These are phyloP conservation scores for Dactylellina parvicollis DNA, from an alignment of 2,329 filamentous ascomycete species.

Conservation along the genomic window DNA sequence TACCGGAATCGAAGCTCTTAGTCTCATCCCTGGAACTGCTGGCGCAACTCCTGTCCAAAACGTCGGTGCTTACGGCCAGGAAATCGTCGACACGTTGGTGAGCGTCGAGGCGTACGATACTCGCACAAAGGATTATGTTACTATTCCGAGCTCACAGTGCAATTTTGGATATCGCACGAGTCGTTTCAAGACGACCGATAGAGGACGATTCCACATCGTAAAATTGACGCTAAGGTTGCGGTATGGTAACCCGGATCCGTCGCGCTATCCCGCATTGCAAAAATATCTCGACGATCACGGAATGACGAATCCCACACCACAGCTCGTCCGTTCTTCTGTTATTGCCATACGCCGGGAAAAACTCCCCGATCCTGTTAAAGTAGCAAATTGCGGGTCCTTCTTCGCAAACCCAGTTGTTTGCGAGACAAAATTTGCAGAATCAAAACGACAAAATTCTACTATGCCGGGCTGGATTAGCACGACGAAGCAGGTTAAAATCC, in stretches of 20 bases:
- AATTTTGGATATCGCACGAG: conserved; percentile 30
- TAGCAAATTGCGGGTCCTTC: conserved; percentile 37
- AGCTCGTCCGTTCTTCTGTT: conserved; percentile 13
- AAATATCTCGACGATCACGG: neutral
- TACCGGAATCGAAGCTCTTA: conserved; percentile 25
- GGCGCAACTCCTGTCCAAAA: conserved; percentile 33
- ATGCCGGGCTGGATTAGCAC: conserved; percentile 11
- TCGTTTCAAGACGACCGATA: conserved; percentile 16
- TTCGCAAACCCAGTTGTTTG: conserved; percentile 26
- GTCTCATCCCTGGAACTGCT: conserved; percentile 25
- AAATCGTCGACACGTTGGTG: conserved; percentile 22
- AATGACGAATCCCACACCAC: neutral
- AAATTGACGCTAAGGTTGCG: conserved; percentile 5
- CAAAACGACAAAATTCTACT: neutral
- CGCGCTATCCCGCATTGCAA: conserved; percentile 24
- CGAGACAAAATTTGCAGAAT: neutral
- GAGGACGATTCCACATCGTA: conserved; percentile 27
- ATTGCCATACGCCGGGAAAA: conserved; percentile 26
- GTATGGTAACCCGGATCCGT: neutral
- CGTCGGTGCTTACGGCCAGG: conserved; percentile 32
- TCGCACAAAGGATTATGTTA: neutral
- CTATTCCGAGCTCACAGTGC: conserved; percentile 1
- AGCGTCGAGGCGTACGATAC: conserved; percentile 15
- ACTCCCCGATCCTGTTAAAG: conserved; percentile 19
- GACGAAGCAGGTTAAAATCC: conserved; percentile 6